A percentile compares a stretch with the other conserved stretches of the same genome.
Conservation (phyloP, 441 rosid genomes). For the Kokia cookei region DNA sequence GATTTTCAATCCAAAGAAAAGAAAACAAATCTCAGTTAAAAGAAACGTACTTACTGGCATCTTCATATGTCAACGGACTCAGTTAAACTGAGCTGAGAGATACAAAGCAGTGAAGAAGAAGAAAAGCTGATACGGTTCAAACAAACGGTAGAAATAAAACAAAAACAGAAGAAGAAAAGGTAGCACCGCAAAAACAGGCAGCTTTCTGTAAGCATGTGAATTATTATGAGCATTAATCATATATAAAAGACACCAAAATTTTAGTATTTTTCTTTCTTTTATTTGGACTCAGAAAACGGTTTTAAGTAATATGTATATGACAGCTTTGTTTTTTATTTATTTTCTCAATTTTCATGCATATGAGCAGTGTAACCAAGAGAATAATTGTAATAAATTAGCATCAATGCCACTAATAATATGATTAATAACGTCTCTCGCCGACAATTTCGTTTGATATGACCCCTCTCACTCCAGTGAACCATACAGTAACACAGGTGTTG, state of each 20-base stretch:
- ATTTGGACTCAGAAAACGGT: background rate
- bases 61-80: constrained; percentile 56
- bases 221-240: constrained; percentile 57
- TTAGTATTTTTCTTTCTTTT: background rate
- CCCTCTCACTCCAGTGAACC: constrained; percentile 8
- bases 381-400: constrained; percentile 7
- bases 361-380: constrained; percentile 7
- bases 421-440: constrained; percentile 61
- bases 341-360: constrained; percentile 7
- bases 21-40: constrained; percentile 13
- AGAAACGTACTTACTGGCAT: constrained; percentile 98
- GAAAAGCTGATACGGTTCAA: constrained; percentile 9
- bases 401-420: constrained; percentile 31
- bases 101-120: constrained; percentile 9
- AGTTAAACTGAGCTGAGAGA: constrained; percentile 9
- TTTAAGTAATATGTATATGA: constrained; percentile 12
- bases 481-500: background rate
- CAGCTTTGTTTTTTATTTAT: constrained; percentile 10
- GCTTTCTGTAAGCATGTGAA: constrained; percentile 40
- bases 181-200: constrained; percentile 26
- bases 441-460: constrained; percentile 43
- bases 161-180: constrained; percentile 12
- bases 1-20: constrained; percentile 12
- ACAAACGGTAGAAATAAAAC: constrained; percentile 8
- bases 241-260: constrained; percentile 42